Evolutionary conservation across 2,329 filamentous ascomycete species (phyloP), one percentile per base, ranked within the genome.

Genomic region (Phaeomoniella chlamydospora): DNA sequence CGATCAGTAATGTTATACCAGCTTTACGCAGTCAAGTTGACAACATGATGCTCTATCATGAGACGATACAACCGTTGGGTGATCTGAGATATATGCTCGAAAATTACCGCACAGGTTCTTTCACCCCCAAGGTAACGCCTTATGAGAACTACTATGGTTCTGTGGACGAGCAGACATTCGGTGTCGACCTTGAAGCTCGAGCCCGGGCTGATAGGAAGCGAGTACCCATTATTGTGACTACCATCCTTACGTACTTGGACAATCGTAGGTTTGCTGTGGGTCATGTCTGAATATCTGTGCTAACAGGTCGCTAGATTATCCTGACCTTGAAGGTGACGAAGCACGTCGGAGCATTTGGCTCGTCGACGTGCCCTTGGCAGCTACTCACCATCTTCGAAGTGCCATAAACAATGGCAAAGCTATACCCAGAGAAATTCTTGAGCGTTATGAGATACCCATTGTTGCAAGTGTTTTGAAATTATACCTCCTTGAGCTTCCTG

Each of bases 111-210:
- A 98, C 90, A 4, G 90, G 90, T 43, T 83, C 79, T 45, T 98
- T 93, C 55, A 74, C 85, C 35, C 90, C 90, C 5, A 87, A 75
- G 50, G 88, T 96, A 17, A 77, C 86, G 33, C 80, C 85, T 3
- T 98, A 98, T 58, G 90, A 98, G 62, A 98, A 96, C 57, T 98
- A 98, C 62, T 98, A 98, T 66, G 94, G 94, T 59, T 86, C 83
- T 45, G 86, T 94, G 15, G 90, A 94, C 55, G 87, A 94, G 53
- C 87, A 96, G 68, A 94, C 85, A 1, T 98, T 96, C 54, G 90
- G 92, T 45, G 86, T 98, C 37, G 92, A 98, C 52, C 74, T 98
- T n/a, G 90, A 98, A 61, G 86, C 88, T 26, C 72, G 90, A 46
- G 90, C 90, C 32, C 72, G 88, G 45, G 87, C 85, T 35, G 90